Evolutionary conservation across 345 rosid genomes (phyloP).

Genomic region (Citrus hindsii): DNA sequence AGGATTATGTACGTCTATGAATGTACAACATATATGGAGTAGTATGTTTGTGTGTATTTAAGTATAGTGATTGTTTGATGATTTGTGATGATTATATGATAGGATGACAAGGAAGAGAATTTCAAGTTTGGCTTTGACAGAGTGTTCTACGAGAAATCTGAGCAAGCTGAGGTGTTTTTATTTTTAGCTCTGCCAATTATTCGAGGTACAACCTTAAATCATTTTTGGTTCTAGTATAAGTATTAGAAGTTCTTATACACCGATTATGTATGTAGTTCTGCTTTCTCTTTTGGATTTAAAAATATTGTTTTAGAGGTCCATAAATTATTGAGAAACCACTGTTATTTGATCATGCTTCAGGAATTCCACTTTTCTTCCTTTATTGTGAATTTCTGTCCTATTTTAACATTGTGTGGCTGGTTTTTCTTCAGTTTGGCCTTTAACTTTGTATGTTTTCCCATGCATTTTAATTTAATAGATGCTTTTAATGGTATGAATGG

Average conservation of each 20-base stretch:
- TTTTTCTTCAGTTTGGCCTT: not conserved
- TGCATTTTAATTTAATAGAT: conserved; percentile 34
- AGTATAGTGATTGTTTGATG: not conserved
- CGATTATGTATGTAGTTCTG: not conserved
- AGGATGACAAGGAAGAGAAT: conserved; percentile 79
- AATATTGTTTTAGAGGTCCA: not conserved
- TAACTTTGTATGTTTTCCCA: not conserved
- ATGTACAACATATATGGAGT: too few relatives aligned
- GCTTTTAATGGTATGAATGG: conserved; percentile 69
- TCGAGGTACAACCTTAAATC: conserved; percentile 38
- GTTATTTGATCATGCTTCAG: not conserved
- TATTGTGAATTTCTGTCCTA: too few relatives aligned
- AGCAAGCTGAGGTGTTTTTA: conserved; percentile 57
- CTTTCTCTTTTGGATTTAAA: not conserved
- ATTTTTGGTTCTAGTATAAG: not conserved
- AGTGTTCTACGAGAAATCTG: conserved; percentile 56
- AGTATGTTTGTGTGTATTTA: not conserved
- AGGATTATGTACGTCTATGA: not conserved
- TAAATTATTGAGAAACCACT: not conserved
- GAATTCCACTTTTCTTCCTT: not conserved
- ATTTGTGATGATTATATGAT: not conserved
- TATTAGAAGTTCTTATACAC: not conserved
- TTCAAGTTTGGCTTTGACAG: conserved; percentile 54
- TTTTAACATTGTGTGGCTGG: not conserved
- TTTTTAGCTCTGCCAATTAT: conserved; percentile 72